These are phyloP conservation scores for Tilletia setariae DNA, from an alignment of 1,284 basidiomycete genomes.

Conservation along the genomic window DNA sequence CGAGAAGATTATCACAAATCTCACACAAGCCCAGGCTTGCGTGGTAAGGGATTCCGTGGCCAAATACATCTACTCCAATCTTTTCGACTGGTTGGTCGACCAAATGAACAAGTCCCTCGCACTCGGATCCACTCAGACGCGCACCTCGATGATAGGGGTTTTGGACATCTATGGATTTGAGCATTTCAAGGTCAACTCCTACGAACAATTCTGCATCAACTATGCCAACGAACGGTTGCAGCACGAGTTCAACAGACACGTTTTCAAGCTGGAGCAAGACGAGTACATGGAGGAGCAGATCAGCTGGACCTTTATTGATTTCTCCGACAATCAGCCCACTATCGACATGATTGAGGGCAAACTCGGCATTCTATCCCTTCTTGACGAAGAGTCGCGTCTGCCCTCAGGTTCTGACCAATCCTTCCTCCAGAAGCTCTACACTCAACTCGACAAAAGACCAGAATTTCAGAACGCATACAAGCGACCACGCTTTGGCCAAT, in stretches of 20 bases:
- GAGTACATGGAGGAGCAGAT: constrained; percentile 98
- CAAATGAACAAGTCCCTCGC: constrained; percentile 94
- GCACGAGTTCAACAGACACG: constrained; percentile 74
- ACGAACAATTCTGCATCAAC: constrained; percentile 99
- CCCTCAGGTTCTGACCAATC: constrained; percentile 89
- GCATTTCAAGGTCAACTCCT: constrained; percentile 68
- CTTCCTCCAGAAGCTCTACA: constrained; percentile 89
- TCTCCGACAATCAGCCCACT: constrained; percentile 95
- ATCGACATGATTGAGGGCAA: constrained; percentile 98
- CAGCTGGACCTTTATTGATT: constrained; percentile 99
- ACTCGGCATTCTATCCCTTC: constrained; percentile 85
- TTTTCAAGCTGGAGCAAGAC: constrained; percentile 82
- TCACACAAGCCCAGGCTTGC: constrained; percentile 85
- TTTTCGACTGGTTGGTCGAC: constrained; percentile 97
- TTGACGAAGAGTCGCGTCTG: constrained; percentile 97
- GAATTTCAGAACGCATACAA: constrained; percentile 89
- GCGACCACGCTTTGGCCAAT: constrained; percentile 94
- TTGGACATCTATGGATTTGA: constrained; percentile 67
- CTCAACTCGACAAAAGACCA: constrained; percentile 73
- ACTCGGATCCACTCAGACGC: constrained; percentile 77
- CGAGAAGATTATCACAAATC: constrained; percentile 87
- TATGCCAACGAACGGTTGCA: constrained; percentile 91
- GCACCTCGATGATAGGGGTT: constrained; percentile 98
- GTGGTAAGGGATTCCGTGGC: constrained; percentile 94
- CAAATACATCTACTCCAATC: constrained; percentile 96